Base-by-base conservation (phyloP, 2,329 filamentous ascomycete genomes). In the Zopfia rhizophila region DNA sequence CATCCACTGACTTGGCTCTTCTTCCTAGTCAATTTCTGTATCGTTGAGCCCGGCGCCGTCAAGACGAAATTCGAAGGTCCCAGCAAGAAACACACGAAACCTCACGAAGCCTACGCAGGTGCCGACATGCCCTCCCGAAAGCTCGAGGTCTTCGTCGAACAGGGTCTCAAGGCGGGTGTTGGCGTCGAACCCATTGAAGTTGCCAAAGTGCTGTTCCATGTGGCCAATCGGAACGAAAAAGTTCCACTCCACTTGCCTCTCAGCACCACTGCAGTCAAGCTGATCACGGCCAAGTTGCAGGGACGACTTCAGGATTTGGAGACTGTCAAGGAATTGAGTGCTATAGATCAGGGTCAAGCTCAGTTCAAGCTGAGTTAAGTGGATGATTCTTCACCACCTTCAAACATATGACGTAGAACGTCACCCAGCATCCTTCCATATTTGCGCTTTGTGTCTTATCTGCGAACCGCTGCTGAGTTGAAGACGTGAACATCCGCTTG, bases 191-290 rank as follows among this genome's bases (percentile, higher is more conserved):
- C 69, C 1, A 53, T 50, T 6, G 52, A 39, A 4, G 45, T 76
- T 0, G 71, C 69, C 0, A 55, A 51, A 3, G 64, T 66, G 5
- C 67, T 76, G 22, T 70, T 68, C 16, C 3, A 25, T 25, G 21
- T 38, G 5, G 69, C 65, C 0, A 66, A 58, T 19, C 51, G 63
- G 0, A 65, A 63, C 0, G 33, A 66, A 29, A 49, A 58, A 5
- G 21, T 77, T 13, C 73, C 75, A 1, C 53, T 77, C 18, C 62
- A 73, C 1, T 48, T 75, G 10, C 72, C 73, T 1, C 53, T 77
- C 0, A 73, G 73, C 1, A 22, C 58, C 1, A 69, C 70, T 21
- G 51, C 70, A 1, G 74, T 60, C 56, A 49, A 54, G 2, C 44
- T 70, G 32, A 57, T 74, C 24, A 56, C 46, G 27, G 45, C 24